A percentile compares a stretch with the other conserved stretches of the same genome.
Conservation (phyloP, 257 asterid genomes). For the Plantago elongata region DNA sequence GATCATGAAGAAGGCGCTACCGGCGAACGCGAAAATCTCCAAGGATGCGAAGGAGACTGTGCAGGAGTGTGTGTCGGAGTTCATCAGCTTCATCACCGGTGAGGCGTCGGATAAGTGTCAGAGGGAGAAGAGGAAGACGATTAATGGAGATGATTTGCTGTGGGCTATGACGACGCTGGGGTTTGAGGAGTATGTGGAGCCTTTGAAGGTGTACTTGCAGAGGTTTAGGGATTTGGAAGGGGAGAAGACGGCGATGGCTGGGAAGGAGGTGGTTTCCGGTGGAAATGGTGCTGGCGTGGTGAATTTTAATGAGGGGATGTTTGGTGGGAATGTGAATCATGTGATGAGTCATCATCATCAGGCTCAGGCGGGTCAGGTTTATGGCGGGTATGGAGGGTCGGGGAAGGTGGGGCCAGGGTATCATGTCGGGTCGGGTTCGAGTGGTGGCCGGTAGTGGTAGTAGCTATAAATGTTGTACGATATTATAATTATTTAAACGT, state of each 20-base stretch:
- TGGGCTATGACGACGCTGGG: conserved; percentile 79
- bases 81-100: conserved; percentile 67
- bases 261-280: conserved; percentile 31
- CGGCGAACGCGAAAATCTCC: conserved; percentile 67
- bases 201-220: conserved; percentile 51
- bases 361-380: conserved; percentile 19
- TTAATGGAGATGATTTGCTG: conserved; percentile 62
- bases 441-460: conserved; percentile 21
- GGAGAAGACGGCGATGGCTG: conserved; percentile 48
- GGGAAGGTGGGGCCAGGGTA: conserved; percentile 4
- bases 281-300: conserved; percentile 26
- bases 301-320: conserved; percentile 31
- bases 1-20: conserved; percentile 61
- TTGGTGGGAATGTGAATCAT: conserved; percentile 20
- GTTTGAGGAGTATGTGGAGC: conserved; percentile 63
- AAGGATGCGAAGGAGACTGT: conserved; percentile 69
- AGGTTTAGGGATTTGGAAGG: conserved; percentile 65
- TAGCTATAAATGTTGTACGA: too few species aligned
- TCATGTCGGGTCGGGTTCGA: conserved; percentile 27
- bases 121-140: conserved; percentile 60
- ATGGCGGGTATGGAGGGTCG: conserved; percentile 17
- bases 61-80: conserved; percentile 71
- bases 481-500: too few species aligned
- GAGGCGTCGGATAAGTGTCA: conserved; percentile 73
- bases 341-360: conserved; percentile 29